Evolutionary conservation across 2,329 filamentous ascomycete genomes (phyloP).

Genomic region (Paecilomyces sp.): DNA sequence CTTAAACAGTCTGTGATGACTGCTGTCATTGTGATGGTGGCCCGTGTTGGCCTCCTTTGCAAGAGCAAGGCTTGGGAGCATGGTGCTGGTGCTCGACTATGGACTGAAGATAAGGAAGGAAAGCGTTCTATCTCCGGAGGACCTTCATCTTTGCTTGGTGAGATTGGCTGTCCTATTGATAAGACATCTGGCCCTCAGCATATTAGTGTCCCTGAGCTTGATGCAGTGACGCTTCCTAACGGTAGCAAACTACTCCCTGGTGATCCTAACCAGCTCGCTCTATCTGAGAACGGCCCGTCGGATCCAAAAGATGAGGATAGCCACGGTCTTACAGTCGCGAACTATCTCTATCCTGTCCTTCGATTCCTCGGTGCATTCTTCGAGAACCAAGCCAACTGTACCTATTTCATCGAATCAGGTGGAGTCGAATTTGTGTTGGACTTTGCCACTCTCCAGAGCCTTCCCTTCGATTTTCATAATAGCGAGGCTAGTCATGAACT

Average conservation of each 20-base stretch:
- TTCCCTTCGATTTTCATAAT: slow-evolving; percentile 67
- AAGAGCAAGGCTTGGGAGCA: slow-evolving; percentile 60
- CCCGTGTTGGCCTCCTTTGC: slow-evolving; percentile 68
- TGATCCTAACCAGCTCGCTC: slow-evolving; percentile 19
- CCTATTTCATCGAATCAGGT: slow-evolving; percentile 67
- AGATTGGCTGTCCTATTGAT: slow-evolving; percentile 24
- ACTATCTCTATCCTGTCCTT: slow-evolving; percentile 68
- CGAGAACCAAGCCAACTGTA: slow-evolving; percentile 64
- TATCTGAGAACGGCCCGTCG: slow-evolving; percentile 14
- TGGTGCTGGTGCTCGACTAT: slow-evolving; percentile 73
- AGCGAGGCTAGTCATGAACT: slow-evolving; percentile 62
- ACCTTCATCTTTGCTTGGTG: slow-evolving; percentile 29
- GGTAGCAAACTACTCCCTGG: slow-evolving; percentile 27
- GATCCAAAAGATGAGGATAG: slow-evolving; percentile 45
- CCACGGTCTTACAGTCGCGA: slow-evolving; percentile 49
- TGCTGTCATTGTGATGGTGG: slow-evolving; percentile 83
- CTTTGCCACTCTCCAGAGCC: slow-evolving; percentile 71
- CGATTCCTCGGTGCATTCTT: slow-evolving; percentile 75
- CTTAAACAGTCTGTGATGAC: slow-evolving; percentile 74
- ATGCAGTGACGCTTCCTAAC: slow-evolving; percentile 26
- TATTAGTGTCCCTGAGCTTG: slow-evolving; percentile 21
- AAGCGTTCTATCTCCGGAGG: slow-evolving; percentile 55
- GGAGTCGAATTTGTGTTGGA: slow-evolving; percentile 81
- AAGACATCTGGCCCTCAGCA: slow-evolving; percentile 13
- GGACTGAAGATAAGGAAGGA: slow-evolving; percentile 53